These are phyloP conservation scores for Podila epigama DNA, from an alignment of 192 early-diverging fungal genomes.

Conservation along the genomic window DNA sequence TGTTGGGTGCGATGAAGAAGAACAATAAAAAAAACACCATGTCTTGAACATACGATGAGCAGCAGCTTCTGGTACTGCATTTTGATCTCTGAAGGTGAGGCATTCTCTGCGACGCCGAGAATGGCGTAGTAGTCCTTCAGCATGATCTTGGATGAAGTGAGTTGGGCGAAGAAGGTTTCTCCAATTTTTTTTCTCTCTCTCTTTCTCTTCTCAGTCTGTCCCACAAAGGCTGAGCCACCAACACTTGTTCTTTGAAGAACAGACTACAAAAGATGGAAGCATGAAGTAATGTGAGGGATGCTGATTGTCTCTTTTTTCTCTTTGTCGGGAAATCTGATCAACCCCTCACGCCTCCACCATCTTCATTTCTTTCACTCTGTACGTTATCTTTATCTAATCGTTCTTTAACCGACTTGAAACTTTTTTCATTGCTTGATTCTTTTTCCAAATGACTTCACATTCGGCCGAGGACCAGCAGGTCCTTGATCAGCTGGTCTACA, in stretches of 20 bases:
- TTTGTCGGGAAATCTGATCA: neutral
- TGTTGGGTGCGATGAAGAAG: neutral
- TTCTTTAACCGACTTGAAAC: too few relatives aligned
- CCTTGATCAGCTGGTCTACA: slow-evolving; percentile 68
- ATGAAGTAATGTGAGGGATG: neutral
- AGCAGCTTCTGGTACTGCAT: slow-evolving; percentile 61
- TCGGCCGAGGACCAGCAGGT: slow-evolving; percentile 50
- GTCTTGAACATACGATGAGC: slow-evolving; percentile 45
- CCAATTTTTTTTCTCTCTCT: too few relatives aligned
- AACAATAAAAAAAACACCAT: neutral
- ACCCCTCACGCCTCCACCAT: neutral
- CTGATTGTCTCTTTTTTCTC: neutral
- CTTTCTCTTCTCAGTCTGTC: too few relatives aligned
- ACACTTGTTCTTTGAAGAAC: neutral
- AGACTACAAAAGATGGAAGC: neutral
- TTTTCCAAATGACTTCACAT: slow-evolving; percentile 18
- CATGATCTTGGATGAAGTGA: slow-evolving; percentile 5
- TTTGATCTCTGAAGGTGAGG: slow-evolving; percentile 57
- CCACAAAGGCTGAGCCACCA: neutral
- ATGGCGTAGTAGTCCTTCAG: slow-evolving; percentile 62
- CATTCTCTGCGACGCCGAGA: slow-evolving; percentile 56
- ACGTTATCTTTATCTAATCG: too few relatives aligned
- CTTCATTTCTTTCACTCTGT: neutral
- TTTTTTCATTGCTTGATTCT: neutral
- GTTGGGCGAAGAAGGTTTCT: neutral